Evolutionary conservation across 2,329 filamentous ascomycete species (phyloP), one percentile per base, ranked within the genome.

Genomic region (Trichophyton rubrum): DNA sequence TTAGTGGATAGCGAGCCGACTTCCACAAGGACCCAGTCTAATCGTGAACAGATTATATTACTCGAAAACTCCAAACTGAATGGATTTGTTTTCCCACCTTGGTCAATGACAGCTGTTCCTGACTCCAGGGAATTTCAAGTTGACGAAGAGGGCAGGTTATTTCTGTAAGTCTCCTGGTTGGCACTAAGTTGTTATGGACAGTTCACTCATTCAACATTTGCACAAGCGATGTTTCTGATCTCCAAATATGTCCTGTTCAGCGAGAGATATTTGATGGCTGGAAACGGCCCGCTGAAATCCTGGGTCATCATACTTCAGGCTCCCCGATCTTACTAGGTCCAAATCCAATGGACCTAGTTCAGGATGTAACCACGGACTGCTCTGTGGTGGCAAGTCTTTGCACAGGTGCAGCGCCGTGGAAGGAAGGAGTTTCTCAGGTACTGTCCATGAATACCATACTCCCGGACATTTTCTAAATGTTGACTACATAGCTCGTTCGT

Each of bases 371-470:
- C 3, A 95, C 92, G 0, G 93, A 99, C 72, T 99, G 93, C 70
- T 97, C 93, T 1, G 92, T 99, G 2, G 92, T 99, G 30, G 93
- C 93, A 15, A 96, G 93, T 71, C 80, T 99, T 4, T 96, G 91
- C 70, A 90, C 91, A 27, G 86, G 84, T 24, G 85, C 87, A 62
- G 85, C 85, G 45, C 82, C 89, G 64, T 80, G 85, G 7, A 81
- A 85, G 63, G 85, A 85, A 17, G 87, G 86, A 1, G 81, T 87
- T 71, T 79, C 81, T 41, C 85, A 85, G 71, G 88, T 90, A 77
- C 64, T 76, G 68, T 27, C 57, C 59, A 59, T 53, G 53, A 53
- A 60, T 60, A 38, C 17, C 61, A 64, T 35, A 15, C 15, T 60
- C 17, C 61, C 15, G 15, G 27, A 3, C 27, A 11, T n/a, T 45